phyloP scores from a whole-genome alignment of 257 asterid species.

The Vinca minor region DNA sequence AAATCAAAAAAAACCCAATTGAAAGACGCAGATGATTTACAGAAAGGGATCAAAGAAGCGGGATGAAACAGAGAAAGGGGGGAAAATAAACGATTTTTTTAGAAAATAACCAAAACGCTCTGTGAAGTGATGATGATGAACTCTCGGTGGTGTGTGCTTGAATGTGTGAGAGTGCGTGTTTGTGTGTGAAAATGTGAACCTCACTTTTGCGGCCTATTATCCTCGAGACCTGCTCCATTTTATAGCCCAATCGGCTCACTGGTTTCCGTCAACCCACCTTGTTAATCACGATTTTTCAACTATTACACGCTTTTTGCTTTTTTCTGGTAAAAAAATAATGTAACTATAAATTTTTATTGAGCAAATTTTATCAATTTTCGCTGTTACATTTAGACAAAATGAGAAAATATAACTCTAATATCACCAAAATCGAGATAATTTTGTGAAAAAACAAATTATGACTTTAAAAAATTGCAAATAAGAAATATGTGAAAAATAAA shows the following conservation, averaged over 20 bases:
- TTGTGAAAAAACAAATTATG: too few relatives aligned
- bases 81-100: too few relatives aligned
- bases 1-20: conserved; percentile 18
- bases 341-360: too few relatives aligned
- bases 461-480: too few relatives aligned
- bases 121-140: conserved; percentile 5
- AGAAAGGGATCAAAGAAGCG: conserved; percentile 88
- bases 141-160: conserved; percentile 8
- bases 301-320: not conserved
- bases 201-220: conserved; percentile 28
- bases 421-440: too few relatives aligned
- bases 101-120: not conserved
- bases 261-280: conserved; percentile 27
- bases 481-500: too few relatives aligned
- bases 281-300: conserved; percentile 8
- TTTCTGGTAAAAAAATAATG: too few relatives aligned
- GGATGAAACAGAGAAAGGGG: conserved; percentile 49
- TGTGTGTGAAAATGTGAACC: conserved; percentile 41
- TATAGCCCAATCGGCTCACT: conserved; percentile 33
- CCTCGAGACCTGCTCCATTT: conserved; percentile 9
- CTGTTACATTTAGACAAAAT: too few relatives aligned
- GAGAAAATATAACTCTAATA: too few relatives aligned
- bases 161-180: conserved; percentile 41
- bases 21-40: conserved; percentile 57
- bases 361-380: too few relatives aligned